Evolutionary conservation across 2,329 filamentous ascomycete genomes (phyloP), one percentile per base, ranked within the genome.

Genomic region (Alternaria alternata): DNA sequence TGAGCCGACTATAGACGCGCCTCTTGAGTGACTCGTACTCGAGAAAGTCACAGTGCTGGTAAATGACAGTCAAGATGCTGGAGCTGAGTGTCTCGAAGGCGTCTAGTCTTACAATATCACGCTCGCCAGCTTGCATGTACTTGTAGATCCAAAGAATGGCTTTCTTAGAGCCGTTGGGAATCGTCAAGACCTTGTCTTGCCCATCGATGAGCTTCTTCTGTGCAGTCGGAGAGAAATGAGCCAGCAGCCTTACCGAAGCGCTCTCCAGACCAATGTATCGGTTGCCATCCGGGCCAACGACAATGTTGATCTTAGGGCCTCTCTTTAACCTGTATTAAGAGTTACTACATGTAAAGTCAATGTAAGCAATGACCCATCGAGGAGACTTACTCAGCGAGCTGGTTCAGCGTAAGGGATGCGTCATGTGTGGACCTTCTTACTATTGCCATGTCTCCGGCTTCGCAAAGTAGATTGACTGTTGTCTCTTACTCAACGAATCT

Each of bases 111-210:
- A 41, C 7, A 3, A 55, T 41, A 34, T 68, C 66, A 4, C 51
- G 54, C 48, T 68, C 65, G 20, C 65, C 65, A n/a, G 63, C 59
- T 1, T 66, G 62, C 67, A 72, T 70, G 54, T 66, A 71, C 32
- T 59, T 64, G 57, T 72, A 73, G 43, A 73, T 69, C 64, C 69
- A 71, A 9, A 51, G 30, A 12, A 72, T 28, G 30, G 54, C 53
- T 14, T 58, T 44, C 60, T 69, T 71, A 8, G 43, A 34, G 24
- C 64, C 64, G 49, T 63, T 41, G 20, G 64, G 63, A 30, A 73
- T 63, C 11, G 16, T 46, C 5, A 72, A 54, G 18, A 46, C 18
- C 0, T 44, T 22, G n/a, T 16, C 16, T n/a, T 30, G 16, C 18
- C 66, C 57, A 11, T 39, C 53, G 7, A 63, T 8, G 1, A 72